Conservation (phyloP, 306 rosid genomes). For the Trifolium repens region DNA sequence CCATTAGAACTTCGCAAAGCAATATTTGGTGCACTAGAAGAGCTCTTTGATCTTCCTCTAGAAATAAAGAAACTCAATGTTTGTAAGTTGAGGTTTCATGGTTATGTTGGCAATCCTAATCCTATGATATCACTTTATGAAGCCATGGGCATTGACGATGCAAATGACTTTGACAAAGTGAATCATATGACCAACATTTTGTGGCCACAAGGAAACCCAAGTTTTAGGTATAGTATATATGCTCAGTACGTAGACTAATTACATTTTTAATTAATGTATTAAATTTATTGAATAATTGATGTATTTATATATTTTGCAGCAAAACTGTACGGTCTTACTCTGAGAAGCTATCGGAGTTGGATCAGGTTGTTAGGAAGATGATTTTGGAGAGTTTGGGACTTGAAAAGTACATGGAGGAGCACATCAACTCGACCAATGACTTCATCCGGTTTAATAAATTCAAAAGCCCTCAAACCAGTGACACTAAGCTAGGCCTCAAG, state of each 20-base stretch:
- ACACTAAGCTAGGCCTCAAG: slow-evolving; percentile 54
- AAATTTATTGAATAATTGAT: not conserved
- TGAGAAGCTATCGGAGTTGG: slow-evolving; percentile 57
- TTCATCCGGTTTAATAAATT: slow-evolving; percentile 74
- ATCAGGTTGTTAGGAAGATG: slow-evolving; percentile 71
- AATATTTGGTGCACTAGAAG: slow-evolving; percentile 46
- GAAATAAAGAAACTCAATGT: slow-evolving; percentile 62
- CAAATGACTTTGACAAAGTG: slow-evolving; percentile 47
- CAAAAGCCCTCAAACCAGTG: slow-evolving; percentile 60
- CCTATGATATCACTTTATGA: slow-evolving; percentile 69
- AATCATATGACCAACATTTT: slow-evolving; percentile 44
- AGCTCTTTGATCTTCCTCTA: slow-evolving; percentile 74
- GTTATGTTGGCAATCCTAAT: slow-evolving; percentile 61
- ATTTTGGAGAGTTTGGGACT: slow-evolving; percentile 67
- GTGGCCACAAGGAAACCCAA: slow-evolving; percentile 72
- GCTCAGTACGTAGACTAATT: no score
- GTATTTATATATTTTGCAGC: slow-evolving; percentile 41
- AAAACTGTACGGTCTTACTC: slow-evolving; percentile 59
- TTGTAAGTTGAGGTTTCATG: slow-evolving; percentile 65
- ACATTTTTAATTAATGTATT: no score
- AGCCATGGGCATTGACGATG: slow-evolving; percentile 70
- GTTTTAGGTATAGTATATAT: slow-evolving; percentile 56
- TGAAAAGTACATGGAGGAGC: slow-evolving; percentile 77
- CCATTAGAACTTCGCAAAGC: slow-evolving; percentile 49
- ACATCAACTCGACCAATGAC: slow-evolving; percentile 67